A percentile compares a stretch with the other conserved stretches of the same genome.
Conservation (phyloP, 495 filamentous ascomycete genomes). For the Amphirosellinia nigrospora region DNA sequence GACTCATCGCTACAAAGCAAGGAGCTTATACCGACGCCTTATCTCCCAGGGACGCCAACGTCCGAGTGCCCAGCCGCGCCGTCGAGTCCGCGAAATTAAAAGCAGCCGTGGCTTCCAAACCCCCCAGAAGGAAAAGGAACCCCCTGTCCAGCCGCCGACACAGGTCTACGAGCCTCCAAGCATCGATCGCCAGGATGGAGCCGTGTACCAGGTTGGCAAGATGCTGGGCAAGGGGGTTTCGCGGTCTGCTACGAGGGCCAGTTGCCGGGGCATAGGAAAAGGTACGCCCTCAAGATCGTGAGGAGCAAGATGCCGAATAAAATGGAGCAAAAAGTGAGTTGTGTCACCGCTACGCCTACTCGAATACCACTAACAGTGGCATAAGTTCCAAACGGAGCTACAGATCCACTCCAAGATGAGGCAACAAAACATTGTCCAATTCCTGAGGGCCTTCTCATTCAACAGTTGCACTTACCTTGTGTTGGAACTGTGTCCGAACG, state of each 20-base stretch:
- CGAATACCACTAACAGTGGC: constrained; percentile 42
- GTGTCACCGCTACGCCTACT: not conserved
- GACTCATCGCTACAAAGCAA: constrained; percentile 46
- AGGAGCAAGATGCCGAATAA: constrained; percentile 84
- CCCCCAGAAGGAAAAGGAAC: constrained; percentile 66
- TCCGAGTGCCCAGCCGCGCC: constrained; percentile 48
- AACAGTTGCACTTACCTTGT: constrained; percentile 89
- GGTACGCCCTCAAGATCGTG: constrained; percentile 89
- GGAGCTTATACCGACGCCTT: constrained; percentile 68
- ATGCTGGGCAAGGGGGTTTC: constrained; percentile 94
- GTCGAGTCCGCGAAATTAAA: constrained; percentile 61
- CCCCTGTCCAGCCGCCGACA: constrained; percentile 77
- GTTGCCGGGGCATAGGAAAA: constrained; percentile 56
- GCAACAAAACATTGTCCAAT: constrained; percentile 92
- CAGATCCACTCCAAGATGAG: constrained; percentile 98
- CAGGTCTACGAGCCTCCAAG: constrained; percentile 75
- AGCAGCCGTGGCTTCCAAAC: constrained; percentile 59
- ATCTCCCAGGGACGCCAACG: constrained; percentile 74
- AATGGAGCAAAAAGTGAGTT: constrained; percentile 81
- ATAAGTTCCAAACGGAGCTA: constrained; percentile 93
- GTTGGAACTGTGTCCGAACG: constrained; percentile 91
- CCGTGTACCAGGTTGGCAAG: constrained; percentile 81
- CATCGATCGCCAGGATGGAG: constrained; percentile 66
- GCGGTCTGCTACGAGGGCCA: constrained; percentile 87
- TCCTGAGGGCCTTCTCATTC: constrained; percentile 92